A percentile compares a stretch with the other conserved stretches of the same genome.
These are phyloP conservation scores for Aspergillus hiratsukae DNA, from an alignment of 2,329 filamentous ascomycete species.

Conservation along the genomic window DNA sequence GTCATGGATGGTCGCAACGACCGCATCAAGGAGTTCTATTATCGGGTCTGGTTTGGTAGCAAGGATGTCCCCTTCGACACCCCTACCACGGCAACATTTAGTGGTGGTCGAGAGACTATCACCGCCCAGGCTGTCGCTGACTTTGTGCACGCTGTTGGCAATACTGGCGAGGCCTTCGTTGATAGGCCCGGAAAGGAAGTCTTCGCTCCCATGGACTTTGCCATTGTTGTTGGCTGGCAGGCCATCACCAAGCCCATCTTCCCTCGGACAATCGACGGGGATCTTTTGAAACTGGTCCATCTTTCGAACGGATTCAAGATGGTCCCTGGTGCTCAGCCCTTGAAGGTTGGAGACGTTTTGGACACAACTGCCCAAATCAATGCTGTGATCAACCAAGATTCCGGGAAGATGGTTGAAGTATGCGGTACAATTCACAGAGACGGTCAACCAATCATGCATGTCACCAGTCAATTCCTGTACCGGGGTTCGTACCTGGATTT, in stretches of 20 bases:
- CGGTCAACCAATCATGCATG: conserved; percentile 87
- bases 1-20: conserved; percentile 96
- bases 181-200: conserved; percentile 91
- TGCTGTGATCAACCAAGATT: conserved; percentile 94
- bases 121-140: conserved; percentile 93
- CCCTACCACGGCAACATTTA: conserved; percentile 79
- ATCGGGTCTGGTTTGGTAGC: conserved; percentile 92
- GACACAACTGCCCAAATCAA: conserved; percentile 95
- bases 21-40: conserved; percentile 99
- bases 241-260: conserved; percentile 99
- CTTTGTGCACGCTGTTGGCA: conserved; percentile 98
- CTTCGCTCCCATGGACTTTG: conserved; percentile 97
- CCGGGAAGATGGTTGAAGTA: conserved; percentile 99
- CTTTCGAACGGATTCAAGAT: conserved; percentile 97
- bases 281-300: conserved; percentile 92
- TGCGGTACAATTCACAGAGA: conserved; percentile 90
- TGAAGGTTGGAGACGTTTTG: conserved; percentile 92
- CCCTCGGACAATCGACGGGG: conserved; percentile 91
- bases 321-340: conserved; percentile 87
- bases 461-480: conserved; percentile 97
- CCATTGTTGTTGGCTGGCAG: conserved; percentile 97
- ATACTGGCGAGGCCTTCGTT: conserved; percentile 95
- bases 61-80: conserved; percentile 79
- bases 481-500: conserved; percentile 88
- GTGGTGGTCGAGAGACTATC: conserved; percentile 81